Base-by-base conservation (phyloP, 2,329 filamentous ascomycete genomes). In the Cadophora malorum region DNA sequence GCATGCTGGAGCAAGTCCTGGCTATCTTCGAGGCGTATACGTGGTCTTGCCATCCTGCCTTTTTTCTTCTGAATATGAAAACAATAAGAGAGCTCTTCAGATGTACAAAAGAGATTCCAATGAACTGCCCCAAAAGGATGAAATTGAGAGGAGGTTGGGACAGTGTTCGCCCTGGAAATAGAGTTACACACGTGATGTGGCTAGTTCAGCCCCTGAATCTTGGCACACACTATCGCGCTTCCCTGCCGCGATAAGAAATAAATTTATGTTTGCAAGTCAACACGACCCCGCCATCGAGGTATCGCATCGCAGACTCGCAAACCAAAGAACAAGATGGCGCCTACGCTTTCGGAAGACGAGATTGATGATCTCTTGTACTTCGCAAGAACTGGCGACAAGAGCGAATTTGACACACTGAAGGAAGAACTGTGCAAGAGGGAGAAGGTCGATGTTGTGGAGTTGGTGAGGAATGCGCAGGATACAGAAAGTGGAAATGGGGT, bases 311-410 rank as follows among this genome's bases (percentile, higher is more conserved):
- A 38, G 23, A 21, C 33, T 16, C 23, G 28, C 2, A 21, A 50
- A 50, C 23, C 16, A 10, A 19, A 56, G 33, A 21, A 66, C 70
- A 67, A 71, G 64, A 73, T 77, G 76, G 64, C 78, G 65, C 67
- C 70, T 25, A 74, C 83, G 69, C 82, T 95, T 60, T 86, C 87
- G 61, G 89, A 91, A 78, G 94, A 97, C 64, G 88, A 94, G 79
- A 90, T 96, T 75, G 94, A 97, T 79, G 95, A 98, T 80, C 86
- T 98, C 72, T 87, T 98, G 73, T 97, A 97, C 82, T 89, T 93
- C 73, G 87, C 94, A 2, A 92, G 95, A 47, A 85, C 87, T 0
- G 93, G 93, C 71, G 94, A 97, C 71, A 83, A 88, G 67, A 81
- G 84, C 21, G 91, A 95, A 31, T 83, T 98, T 59, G 82, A 85